phyloP scores from a whole-genome alignment of 768 basidiomycete genomes.

The Kwoniella botswanensis region DNA sequence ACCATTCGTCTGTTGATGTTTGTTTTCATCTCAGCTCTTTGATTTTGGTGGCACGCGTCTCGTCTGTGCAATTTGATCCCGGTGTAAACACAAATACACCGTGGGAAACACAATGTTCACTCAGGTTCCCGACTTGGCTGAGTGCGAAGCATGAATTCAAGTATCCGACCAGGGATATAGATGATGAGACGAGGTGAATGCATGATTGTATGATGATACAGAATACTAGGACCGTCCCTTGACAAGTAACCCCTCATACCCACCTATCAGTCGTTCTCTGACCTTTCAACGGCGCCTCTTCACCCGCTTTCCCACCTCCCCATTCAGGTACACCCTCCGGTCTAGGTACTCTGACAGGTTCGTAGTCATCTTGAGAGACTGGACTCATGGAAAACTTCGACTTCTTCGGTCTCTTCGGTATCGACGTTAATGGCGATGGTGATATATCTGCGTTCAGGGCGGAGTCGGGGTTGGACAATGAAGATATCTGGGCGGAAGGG shows the following conservation, averaged over 20 bases:
- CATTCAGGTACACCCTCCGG: conserved; percentile 90
- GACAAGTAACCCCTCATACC: conserved; percentile 21
- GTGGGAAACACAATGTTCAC: neutral
- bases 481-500: conserved; percentile 8
- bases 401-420: conserved; percentile 15
- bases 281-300: conserved; percentile 50
- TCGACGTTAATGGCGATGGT: conserved; percentile 59
- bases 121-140: neutral
- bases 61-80: conserved; percentile 14
- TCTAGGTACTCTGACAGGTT: conserved; percentile 79
- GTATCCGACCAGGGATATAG: too few species aligned
- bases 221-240: too few species aligned
- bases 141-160: too few species aligned
- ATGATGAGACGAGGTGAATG: too few species aligned
- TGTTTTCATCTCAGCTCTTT: neutral
- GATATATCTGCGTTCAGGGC: conserved; percentile 8
- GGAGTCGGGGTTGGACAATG: conserved; percentile 8
- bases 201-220: too few species aligned
- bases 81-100: neutral
- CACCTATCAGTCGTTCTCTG: conserved; percentile 45
- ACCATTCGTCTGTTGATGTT: neutral
- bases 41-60: conserved; percentile 9
- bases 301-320: conserved; percentile 62
- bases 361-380: conserved; percentile 70
- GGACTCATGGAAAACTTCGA: conserved; percentile 44